These are phyloP conservation scores for Seiridium cupressi DNA, from an alignment of 2,329 filamentous ascomycete species.

Conservation along the genomic window DNA sequence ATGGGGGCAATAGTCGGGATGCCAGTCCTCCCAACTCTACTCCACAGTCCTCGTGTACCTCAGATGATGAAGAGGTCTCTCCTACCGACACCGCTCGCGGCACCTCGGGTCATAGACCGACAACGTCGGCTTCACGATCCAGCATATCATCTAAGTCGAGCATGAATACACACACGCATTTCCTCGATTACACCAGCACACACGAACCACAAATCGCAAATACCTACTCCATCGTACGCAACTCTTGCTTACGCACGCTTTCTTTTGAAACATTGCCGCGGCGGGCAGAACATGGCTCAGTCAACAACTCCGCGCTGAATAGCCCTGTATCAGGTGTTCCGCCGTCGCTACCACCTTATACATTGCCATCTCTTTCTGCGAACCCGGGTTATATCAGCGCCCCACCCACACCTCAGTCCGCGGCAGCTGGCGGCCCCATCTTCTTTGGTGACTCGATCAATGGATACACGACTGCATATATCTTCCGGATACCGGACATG, in stretches of 20 bases:
- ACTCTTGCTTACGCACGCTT: conserved; percentile 64
- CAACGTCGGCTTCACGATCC: conserved; percentile 49
- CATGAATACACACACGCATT: conserved; percentile 57
- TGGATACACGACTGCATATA: conserved; percentile 68
- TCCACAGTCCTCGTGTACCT: conserved; percentile 43
- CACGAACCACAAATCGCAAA: conserved; percentile 60
- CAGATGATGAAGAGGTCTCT: conserved; percentile 43
- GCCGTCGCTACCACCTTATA: conserved; percentile 36
- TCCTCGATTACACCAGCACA: conserved; percentile 66
- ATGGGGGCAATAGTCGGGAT: conserved; percentile 40
- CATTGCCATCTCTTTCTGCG: conserved; percentile 23
- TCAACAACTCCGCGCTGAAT: conserved; percentile 24
- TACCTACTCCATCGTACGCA: conserved; percentile 67
- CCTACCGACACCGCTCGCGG: conserved; percentile 18
- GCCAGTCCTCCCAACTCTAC: conserved; percentile 53
- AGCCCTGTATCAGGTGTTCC: conserved; percentile 33
- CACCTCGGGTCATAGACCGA: conserved; percentile 32
- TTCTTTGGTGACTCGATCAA: conserved; percentile 66
- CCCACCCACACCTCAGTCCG: conserved; percentile 44
- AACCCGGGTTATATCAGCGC: conserved; percentile 50
- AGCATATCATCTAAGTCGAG: conserved; percentile 50
- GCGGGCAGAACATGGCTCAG: conserved; percentile 38
- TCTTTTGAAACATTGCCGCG: conserved; percentile 66
- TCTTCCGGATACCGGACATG: conserved; percentile 67
- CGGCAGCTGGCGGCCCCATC: conserved; percentile 62